A percentile compares a stretch with the other conserved stretches of the same genome.
These are phyloP conservation scores for Colletotrichum karsti DNA, from an alignment of 2,329 filamentous ascomycete species.

Conservation along the genomic window DNA sequence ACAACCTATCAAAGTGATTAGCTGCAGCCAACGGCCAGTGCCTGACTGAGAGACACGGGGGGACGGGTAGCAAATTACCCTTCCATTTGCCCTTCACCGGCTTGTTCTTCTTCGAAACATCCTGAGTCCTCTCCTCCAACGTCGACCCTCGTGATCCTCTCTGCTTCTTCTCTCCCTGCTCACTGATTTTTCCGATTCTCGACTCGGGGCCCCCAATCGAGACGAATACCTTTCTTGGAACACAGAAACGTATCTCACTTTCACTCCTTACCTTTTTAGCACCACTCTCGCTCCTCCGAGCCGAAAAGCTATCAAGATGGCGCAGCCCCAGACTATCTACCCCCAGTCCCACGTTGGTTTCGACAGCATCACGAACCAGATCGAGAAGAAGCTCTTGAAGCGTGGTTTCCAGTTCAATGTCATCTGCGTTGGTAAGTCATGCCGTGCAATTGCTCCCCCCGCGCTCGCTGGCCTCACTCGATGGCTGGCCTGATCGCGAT, in stretches of 20 bases:
- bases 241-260: slow-evolving; percentile 35
- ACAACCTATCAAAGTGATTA: slow-evolving; percentile 34
- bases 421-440: slow-evolving; percentile 92
- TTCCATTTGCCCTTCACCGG: slow-evolving; percentile 29
- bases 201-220: slow-evolving; percentile 35
- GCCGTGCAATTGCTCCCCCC: not conserved
- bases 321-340: slow-evolving; percentile 74
- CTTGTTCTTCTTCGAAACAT: slow-evolving; percentile 30
- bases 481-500: not conserved
- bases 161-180: slow-evolving; percentile 18
- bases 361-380: slow-evolving; percentile 99
- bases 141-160: slow-evolving; percentile 27
- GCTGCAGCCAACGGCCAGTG: slow-evolving; percentile 27
- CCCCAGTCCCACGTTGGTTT: slow-evolving; percentile 99
- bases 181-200: slow-evolving; percentile 31
- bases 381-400: slow-evolving; percentile 99
- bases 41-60: slow-evolving; percentile 24
- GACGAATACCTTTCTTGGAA: slow-evolving; percentile 44
- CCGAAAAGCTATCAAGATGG: slow-evolving; percentile 52
- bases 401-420: slow-evolving; percentile 99
- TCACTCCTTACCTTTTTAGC: slow-evolving; percentile 40
- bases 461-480: not conserved
- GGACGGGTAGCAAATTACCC: slow-evolving; percentile 37
- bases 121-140: slow-evolving; percentile 5
- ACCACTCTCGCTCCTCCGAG: slow-evolving; percentile 38